Conservation (phyloP, 2,329 filamentous ascomycete genomes). For the Penicillium sp. region DNA sequence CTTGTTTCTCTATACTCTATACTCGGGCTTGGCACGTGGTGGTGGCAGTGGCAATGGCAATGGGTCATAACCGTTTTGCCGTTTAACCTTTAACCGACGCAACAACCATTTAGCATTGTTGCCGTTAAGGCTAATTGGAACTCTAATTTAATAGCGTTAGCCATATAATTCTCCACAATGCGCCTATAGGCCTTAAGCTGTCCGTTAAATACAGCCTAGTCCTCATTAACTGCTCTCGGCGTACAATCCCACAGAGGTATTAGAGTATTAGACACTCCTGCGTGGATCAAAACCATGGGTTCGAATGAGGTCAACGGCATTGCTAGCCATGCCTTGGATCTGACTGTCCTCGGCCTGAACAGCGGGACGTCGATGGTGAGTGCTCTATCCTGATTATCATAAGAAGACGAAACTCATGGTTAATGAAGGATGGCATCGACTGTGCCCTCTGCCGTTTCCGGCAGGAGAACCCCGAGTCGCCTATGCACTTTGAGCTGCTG, state of each 20-base stretch:
- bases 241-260: not conserved
- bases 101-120: constrained; percentile 11
- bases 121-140: not conserved
- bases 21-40: constrained; percentile 6
- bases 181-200: not conserved
- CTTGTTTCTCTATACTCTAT: constrained; percentile 7
- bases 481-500: constrained; percentile 61
- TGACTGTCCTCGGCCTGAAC: constrained; percentile 61
- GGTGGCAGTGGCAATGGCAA: not conserved
- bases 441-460: constrained; percentile 62
- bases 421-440: constrained; percentile 56
- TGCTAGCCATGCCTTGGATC: constrained; percentile 45
- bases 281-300: constrained; percentile 12
- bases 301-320: constrained; percentile 16
- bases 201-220: not conserved
- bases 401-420: constrained; percentile 1
- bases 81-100: constrained; percentile 11
- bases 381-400: not conserved
- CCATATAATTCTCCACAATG: not conserved
- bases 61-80: constrained; percentile 22
- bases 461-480: constrained; percentile 56
- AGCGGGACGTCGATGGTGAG: constrained; percentile 56
- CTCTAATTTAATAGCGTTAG: not conserved
- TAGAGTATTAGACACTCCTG: not conserved
- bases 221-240: not conserved